Conservation (phyloP, 768 basidiomycete species). For the Termitomyces sp. region DNA sequence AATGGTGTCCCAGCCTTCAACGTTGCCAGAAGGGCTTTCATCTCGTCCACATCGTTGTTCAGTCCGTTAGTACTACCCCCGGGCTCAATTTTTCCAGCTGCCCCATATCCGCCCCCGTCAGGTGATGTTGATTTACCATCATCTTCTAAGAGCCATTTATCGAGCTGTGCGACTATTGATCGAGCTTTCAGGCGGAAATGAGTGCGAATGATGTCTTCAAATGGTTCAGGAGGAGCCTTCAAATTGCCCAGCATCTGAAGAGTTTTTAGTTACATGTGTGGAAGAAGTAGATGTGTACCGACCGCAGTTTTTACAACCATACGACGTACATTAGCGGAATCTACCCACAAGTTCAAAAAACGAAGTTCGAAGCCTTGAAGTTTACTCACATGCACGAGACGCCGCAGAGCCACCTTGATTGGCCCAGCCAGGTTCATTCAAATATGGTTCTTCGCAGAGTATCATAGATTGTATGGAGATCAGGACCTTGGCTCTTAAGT, state of each 20-base stretch:
- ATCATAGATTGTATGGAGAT: slow-evolving; percentile 98
- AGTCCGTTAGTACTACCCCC: slow-evolving; percentile 54
- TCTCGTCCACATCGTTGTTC: slow-evolving; percentile 64
- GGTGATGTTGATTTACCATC: slow-evolving; percentile 57
- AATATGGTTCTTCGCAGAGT: slow-evolving; percentile 87
- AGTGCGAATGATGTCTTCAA: slow-evolving; percentile 80
- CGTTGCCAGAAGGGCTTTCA: slow-evolving; percentile 54
- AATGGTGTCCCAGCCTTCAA: slow-evolving; percentile 19
- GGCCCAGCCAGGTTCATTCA: slow-evolving; percentile 92
- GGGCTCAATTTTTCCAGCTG: slow-evolving; percentile 25
- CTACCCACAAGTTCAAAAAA: slow-evolving; percentile 29
- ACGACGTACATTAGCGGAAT: slow-evolving; percentile 87
- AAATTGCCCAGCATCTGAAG: slow-evolving; percentile 79
- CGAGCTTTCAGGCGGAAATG: slow-evolving; percentile 86
- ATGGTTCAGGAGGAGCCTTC: slow-evolving; percentile 79
- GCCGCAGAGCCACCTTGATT: slow-evolving; percentile 64
- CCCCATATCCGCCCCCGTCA: slow-evolving; percentile 47
- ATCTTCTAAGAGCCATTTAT: slow-evolving; percentile 72
- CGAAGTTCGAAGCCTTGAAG: neutral
- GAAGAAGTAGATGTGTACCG: slow-evolving; percentile 17
- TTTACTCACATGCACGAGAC: slow-evolving; percentile 66
- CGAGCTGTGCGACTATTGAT: slow-evolving; percentile 65
- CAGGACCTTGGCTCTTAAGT: slow-evolving; percentile 65
- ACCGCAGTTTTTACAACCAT: slow-evolving; percentile 92
- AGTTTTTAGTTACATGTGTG: slow-evolving; percentile 1